These are phyloP conservation scores for Musa acuminata DNA, from an alignment of 176 grass and related monocot species.

Conservation along the genomic window DNA sequence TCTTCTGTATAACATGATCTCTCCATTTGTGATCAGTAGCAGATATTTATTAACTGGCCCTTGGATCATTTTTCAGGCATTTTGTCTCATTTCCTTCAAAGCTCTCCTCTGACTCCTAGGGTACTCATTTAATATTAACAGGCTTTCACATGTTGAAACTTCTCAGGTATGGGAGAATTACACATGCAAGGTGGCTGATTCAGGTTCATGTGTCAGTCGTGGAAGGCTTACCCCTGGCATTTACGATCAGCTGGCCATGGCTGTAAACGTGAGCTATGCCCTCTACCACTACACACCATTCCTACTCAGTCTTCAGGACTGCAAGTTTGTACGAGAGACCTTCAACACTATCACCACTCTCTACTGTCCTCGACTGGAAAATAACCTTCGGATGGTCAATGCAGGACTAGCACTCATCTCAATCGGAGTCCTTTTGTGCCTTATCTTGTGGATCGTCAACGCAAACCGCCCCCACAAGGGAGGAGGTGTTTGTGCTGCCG, in stretches of 20 bases:
- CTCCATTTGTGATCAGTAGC: too few relatives aligned
- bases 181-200: constrained; percentile 37
- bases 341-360: constrained; percentile 45
- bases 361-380: constrained; percentile 51
- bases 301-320: constrained; percentile 76
- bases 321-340: constrained; percentile 77
- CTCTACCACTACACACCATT: constrained; percentile 65
- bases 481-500: constrained; percentile 50
- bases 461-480: constrained; percentile 74
- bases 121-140: neutral
- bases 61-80: too few relatives aligned
- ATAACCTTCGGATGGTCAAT: constrained; percentile 41
- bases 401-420: constrained; percentile 46
- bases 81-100: too few relatives aligned
- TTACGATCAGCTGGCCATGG: constrained; percentile 45
- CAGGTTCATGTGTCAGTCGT: constrained; percentile 31
- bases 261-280: constrained; percentile 75
- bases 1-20: too few relatives aligned
- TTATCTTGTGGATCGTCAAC: constrained; percentile 53
- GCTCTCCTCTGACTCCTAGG: neutral
- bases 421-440: constrained; percentile 33
- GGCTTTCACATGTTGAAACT: constrained; percentile 7
- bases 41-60: too few relatives aligned
- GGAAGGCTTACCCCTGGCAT: constrained; percentile 42
- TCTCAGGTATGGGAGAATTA: constrained; percentile 75